Evolutionary conservation across 306 rosid genomes (phyloP).

Genomic region (Sesbania bispinosa): DNA sequence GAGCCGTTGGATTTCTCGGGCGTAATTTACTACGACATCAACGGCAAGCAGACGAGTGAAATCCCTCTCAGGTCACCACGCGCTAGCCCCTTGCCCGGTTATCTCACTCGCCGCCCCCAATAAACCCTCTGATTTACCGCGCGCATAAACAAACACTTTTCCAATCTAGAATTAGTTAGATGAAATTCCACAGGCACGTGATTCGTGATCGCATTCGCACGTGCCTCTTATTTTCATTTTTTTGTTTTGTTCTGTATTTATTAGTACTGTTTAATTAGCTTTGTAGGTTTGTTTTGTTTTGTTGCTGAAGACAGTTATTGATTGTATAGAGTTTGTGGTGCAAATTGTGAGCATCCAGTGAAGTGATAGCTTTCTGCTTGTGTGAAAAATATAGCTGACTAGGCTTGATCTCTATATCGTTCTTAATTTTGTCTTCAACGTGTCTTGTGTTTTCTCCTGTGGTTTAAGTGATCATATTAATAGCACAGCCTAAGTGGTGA

Average conservation of each 20-base stretch:
- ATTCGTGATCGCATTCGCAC: too few species aligned
- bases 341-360: neutral
- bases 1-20: slow-evolving; percentile 86
- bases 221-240: neutral
- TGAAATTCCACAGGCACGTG: neutral
- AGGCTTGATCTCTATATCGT: too few species aligned
- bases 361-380: too few species aligned
- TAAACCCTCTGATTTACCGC: neutral
- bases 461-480: too few species aligned
- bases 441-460: too few species aligned
- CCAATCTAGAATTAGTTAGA: neutral
- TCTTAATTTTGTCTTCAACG: too few species aligned
- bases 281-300: neutral
- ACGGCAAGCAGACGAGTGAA: slow-evolving; percentile 54
- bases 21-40: slow-evolving; percentile 57
- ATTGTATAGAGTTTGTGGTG: slow-evolving; percentile 14
- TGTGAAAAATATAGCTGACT: too few species aligned
- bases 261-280: neutral
- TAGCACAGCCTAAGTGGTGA: too few species aligned
- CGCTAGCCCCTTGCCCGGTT: slow-evolving; percentile 82
- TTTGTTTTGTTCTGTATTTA: neutral
- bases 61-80: slow-evolving; percentile 71
- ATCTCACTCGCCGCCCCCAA: slow-evolving; percentile 39
- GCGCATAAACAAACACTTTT: neutral
- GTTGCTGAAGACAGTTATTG: neutral